These are phyloP conservation scores for Cystobasidium ongulense DNA, from an alignment of 768 basidiomycete genomes.

Conservation along the genomic window DNA sequence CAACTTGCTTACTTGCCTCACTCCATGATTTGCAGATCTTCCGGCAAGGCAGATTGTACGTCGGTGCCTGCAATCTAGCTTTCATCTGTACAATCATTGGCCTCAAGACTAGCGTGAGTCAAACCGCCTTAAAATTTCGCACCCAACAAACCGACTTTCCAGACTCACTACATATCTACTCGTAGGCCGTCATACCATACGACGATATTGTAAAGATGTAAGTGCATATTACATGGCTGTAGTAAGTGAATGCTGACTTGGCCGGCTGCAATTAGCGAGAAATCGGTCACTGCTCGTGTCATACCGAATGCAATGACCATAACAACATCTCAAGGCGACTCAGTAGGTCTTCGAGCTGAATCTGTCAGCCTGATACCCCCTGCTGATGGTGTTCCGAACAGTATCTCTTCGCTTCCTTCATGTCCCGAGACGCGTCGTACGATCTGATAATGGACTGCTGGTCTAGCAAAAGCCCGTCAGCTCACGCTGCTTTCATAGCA, in stretches of 20 bases:
- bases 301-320: constrained; percentile 31
- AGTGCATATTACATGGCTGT: neutral
- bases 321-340: neutral
- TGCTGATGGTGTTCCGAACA: neutral
- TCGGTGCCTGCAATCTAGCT: constrained; percentile 18
- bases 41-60: constrained; percentile 15
- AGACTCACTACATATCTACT: too few species aligned
- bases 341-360: neutral
- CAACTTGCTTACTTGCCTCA: neutral
- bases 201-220: constrained; percentile 16
- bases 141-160: too few species aligned
- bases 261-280: too few species aligned
- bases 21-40: constrained; percentile 19
- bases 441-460: constrained; percentile 32
- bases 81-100: constrained; percentile 29
- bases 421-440: constrained; percentile 15
- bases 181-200: constrained; percentile 23
- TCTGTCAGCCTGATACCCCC: neutral
- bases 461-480: constrained; percentile 13
- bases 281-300: constrained; percentile 8
- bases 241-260: too few species aligned
- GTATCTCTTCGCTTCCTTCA: constrained; percentile 24
- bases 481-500: constrained; percentile 2
- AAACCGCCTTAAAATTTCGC: too few species aligned
- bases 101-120: constrained; percentile 19